Conservation (phyloP, 495 filamentous ascomycete species). For the Apiosordaria backusii region DNA sequence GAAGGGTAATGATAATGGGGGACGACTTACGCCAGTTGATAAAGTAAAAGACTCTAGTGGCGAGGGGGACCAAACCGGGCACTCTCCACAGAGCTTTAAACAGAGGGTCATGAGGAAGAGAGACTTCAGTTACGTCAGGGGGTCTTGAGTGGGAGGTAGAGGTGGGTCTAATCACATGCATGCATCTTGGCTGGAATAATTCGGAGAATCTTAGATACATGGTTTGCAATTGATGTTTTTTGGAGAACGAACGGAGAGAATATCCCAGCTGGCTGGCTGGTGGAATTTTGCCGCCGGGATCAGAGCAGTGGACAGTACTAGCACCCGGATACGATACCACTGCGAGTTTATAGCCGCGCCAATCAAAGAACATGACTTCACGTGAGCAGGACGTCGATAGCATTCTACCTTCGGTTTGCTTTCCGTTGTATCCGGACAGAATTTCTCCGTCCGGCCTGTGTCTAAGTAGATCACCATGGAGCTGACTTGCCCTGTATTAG, state of each 20-base stretch:
- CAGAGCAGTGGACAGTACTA: background rate
- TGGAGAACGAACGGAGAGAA: background rate
- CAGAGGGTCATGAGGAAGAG: background rate
- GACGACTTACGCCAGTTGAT: background rate
- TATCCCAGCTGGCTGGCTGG: background rate
- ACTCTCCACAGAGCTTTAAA: background rate
- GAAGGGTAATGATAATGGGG: background rate
- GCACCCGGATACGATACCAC: background rate
- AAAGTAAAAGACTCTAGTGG: background rate
- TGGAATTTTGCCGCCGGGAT: too few relatives aligned
- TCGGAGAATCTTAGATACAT: background rate
- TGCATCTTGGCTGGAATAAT: background rate
- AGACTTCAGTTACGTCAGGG: background rate
- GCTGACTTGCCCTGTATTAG: too few relatives aligned
- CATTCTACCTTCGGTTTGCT: background rate
- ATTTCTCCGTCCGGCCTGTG: background rate
- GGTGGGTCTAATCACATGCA: background rate
- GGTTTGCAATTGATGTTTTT: background rate
- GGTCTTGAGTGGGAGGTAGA: background rate
- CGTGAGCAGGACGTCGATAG: too few relatives aligned
- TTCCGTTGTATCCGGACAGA: background rate
- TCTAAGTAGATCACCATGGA: too few relatives aligned
- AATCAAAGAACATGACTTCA: background rate
- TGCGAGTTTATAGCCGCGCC: background rate
- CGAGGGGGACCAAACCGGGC: background rate